phyloP scores from a whole-genome alignment of 768 basidiomycete species.

The Cystobasidium ongulense region DNA sequence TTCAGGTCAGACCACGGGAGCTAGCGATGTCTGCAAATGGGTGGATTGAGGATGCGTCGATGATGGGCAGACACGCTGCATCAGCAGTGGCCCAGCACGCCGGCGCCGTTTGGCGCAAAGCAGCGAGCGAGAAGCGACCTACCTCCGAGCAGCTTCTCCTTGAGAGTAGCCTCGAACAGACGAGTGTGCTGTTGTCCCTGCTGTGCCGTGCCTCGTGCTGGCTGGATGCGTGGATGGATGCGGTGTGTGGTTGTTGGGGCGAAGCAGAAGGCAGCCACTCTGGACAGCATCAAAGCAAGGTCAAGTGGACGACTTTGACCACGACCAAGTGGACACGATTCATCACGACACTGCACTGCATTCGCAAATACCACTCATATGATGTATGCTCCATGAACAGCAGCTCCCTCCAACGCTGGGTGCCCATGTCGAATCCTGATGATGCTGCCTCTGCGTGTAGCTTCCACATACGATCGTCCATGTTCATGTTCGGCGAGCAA shows the following conservation, averaged over 20 bases:
- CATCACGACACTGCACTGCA: too few species aligned
- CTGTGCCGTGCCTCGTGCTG: neutral
- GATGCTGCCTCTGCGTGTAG: too few species aligned
- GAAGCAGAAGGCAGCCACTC: neutral
- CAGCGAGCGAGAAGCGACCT: neutral
- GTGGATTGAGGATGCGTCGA: neutral
- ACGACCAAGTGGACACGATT: too few species aligned
- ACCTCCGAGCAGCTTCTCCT: constrained; percentile 23
- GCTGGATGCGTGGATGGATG: neutral
- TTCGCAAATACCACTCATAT: too few species aligned
- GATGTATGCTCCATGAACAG: too few species aligned
- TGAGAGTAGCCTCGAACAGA: constrained; percentile 27
- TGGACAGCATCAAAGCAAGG: neutral
- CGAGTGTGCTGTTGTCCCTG: neutral
- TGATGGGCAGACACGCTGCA: neutral
- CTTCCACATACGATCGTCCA: too few species aligned
- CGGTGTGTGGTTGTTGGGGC: neutral
- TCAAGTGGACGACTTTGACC: too few species aligned
- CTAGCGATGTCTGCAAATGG: neutral
- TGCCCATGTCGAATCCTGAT: too few species aligned
- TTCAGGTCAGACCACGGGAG: neutral
- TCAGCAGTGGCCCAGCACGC: neutral
- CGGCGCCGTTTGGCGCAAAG: too few species aligned
- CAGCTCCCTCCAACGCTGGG: too few species aligned
- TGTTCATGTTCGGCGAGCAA: too few species aligned